Base-by-base conservation (phyloP, 345 rosid species). In the Trapa bicornis region DNA sequence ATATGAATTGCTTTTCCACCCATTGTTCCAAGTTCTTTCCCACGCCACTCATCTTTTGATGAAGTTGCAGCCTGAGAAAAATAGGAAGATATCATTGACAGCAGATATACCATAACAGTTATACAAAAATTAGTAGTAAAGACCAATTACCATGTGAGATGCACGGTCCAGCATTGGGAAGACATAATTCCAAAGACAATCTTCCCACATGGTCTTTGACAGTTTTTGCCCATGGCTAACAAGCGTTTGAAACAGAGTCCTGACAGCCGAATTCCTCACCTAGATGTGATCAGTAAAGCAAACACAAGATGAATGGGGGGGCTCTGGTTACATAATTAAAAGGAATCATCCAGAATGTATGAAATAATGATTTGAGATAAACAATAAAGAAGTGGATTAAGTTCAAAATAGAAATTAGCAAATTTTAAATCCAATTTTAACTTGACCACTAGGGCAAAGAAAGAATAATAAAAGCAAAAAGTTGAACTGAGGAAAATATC, bases 41-140 rank as follows among this genome's bases (percentile, higher is more conserved):
- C 97, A 48, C 87, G 99, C 88, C 96, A 91, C 83, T 94, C 99
- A 73, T 91, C 99, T 81, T 87, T 94, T 50, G 99, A 94, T 66
- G 99, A 94, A 53, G 99, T 94, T 69, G 96, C 97, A 61, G 89
- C 99, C 97, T 93, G 78, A 47, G 67, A 62, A 68, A 71, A 67
- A 9, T n/a, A 47, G 35, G 3, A 38, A 15, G 52, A 42, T 36
- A 42, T 61, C n/a, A 22, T 16, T 37, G 3, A 0, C 32, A 60
- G 17, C 61, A 57, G 9, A 5, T 32, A 29, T 17, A 10, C 47
- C 33, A 38, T 29, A 67, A 33, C 37, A 16, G 14, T 32, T 36
- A 56, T 66, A 66, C 48, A 29, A 52, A 14, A 14, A 2, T 65
- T 32, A 43, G 22, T 1, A 32, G 37, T 35, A 67, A 54, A 29